These are phyloP conservation scores for Scedosporium dehoogii DNA, from an alignment of 2,329 filamentous ascomycete genomes.

Conservation along the genomic window DNA sequence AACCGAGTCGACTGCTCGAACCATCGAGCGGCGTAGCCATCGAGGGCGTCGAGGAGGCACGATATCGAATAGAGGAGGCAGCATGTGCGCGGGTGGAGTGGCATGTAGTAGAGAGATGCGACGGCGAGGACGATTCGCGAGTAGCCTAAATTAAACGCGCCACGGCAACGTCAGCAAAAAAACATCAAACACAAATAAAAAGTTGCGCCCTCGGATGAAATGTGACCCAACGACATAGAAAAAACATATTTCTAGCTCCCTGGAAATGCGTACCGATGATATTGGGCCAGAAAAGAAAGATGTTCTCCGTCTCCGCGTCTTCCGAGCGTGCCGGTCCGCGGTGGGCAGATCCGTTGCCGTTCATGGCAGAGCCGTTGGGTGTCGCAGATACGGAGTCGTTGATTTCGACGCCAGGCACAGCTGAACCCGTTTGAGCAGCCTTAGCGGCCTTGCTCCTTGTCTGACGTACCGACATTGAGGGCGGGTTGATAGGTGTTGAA, in stretches of 20 bases:
- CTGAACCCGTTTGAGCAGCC: conserved; percentile 12
- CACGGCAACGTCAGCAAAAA: conserved; percentile 11
- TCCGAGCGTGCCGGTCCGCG: conserved; percentile 23
- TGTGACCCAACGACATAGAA: not conserved
- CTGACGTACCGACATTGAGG: conserved; percentile 27
- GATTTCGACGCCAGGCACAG: conserved; percentile 13
- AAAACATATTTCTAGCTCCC: not conserved
- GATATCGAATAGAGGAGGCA: conserved; percentile 86
- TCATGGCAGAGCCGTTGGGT: conserved; percentile 21
- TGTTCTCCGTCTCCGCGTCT: conserved; percentile 51
- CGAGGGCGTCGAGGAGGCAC: conserved; percentile 88
- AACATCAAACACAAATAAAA: not conserved
- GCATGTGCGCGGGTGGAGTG: conserved; percentile 92
- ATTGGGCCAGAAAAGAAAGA: conserved; percentile 75
- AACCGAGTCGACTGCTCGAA: conserved; percentile 91
- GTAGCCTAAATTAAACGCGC: conserved; percentile 46
- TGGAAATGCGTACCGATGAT: conserved; percentile 56
- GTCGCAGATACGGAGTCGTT: conserved; percentile 19
- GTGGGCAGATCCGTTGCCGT: conserved; percentile 35
- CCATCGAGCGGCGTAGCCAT: conserved; percentile 74
- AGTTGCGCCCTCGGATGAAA: not conserved
- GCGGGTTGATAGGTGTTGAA: not conserved
- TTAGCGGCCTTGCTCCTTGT: conserved; percentile 28
- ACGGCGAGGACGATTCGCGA: conserved; percentile 70
- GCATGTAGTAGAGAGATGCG: conserved; percentile 97